These are phyloP conservation scores for Cyberlindnera euphorbiae DNA, from an alignment of 805 yeast genomes.

Conservation along the genomic window DNA sequence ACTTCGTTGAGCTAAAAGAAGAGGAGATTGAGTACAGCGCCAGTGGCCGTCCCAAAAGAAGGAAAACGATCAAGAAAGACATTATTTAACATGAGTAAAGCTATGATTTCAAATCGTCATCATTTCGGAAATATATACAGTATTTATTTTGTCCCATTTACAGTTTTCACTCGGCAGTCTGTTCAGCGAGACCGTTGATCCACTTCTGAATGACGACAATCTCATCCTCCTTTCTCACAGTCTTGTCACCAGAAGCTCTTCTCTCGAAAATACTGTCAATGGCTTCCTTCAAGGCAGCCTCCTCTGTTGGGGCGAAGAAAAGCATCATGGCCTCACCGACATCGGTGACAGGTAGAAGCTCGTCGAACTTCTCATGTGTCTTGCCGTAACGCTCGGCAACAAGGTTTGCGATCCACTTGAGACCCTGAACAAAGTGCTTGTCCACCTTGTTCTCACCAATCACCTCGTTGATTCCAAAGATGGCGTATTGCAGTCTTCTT, in stretches of 20 bases:
- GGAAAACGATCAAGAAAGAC: constrained; percentile 16
- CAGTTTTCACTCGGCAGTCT: not conserved
- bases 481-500: constrained; percentile 73
- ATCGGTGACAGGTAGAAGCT: constrained; percentile 23
- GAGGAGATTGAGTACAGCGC: constrained; percentile 23
- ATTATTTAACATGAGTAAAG: constrained; percentile 1
- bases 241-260: constrained; percentile 34
- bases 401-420: constrained; percentile 62
- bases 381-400: constrained; percentile 51
- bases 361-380: constrained; percentile 35
- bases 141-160: too few species aligned
- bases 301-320: constrained; percentile 41
- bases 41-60: constrained; percentile 28
- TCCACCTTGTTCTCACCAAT: constrained; percentile 57
- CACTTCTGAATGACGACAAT: constrained; percentile 28
- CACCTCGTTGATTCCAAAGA: constrained; percentile 77
- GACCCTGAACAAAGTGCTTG: constrained; percentile 57
- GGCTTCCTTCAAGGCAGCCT: constrained; percentile 36
- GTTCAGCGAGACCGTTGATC: not conserved
- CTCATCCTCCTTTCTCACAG: constrained; percentile 31
- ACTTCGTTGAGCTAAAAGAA: constrained; percentile 6
- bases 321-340: constrained; percentile 44
- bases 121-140: constrained; percentile 1
- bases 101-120: not conserved
- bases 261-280: constrained; percentile 39